Conservation (phyloP, 2,329 filamentous ascomycete genomes). For the Pseudohalonectria lignicola region DNA sequence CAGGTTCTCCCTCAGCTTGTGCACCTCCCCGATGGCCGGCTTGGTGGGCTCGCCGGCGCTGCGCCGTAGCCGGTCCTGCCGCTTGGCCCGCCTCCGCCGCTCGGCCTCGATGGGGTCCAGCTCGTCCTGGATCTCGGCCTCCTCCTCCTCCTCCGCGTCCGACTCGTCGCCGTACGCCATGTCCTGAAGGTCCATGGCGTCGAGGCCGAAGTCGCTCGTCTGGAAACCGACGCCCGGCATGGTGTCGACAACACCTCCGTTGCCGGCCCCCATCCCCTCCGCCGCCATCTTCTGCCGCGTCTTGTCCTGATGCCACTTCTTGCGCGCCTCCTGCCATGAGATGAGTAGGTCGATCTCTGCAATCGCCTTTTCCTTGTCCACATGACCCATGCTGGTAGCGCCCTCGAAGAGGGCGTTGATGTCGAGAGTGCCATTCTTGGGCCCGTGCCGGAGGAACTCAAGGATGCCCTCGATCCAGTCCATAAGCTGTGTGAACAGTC, state of each 20-base stretch:
- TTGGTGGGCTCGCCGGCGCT: conserved; percentile 78
- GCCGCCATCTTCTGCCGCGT: conserved; percentile 98
- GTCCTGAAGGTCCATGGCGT: conserved; percentile 78
- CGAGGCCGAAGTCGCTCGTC: conserved; percentile 79
- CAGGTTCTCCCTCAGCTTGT: conserved; percentile 72
- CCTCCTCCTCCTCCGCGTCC: conserved; percentile 48
- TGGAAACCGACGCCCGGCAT: conserved; percentile 51
- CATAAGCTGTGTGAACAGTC: conserved; percentile 93
- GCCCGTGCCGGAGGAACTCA: conserved; percentile 82
- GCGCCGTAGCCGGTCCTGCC: conserved; percentile 68
- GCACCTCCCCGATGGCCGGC: conserved; percentile 65
- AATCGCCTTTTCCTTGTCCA: conserved; percentile 65
- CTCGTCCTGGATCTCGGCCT: conserved; percentile 66
- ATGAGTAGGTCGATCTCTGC: conserved; percentile 78
- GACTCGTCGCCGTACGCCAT: conserved; percentile 67
- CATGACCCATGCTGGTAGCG: conserved; percentile 51
- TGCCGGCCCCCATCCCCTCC: conserved; percentile 41
- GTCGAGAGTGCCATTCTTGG: conserved; percentile 75
- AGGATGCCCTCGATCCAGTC: conserved; percentile 93
- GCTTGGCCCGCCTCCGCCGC: conserved; percentile 63
- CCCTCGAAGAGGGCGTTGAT: conserved; percentile 90
- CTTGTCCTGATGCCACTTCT: conserved; percentile 98
- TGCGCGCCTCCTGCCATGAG: conserved; percentile 86
- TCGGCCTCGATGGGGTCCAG: conserved; percentile 83
- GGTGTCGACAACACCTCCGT: conserved; percentile 29